Evolutionary conservation across 2,329 filamentous ascomycete genomes (phyloP).

Genomic region (Dryadomyces sulphureus): DNA sequence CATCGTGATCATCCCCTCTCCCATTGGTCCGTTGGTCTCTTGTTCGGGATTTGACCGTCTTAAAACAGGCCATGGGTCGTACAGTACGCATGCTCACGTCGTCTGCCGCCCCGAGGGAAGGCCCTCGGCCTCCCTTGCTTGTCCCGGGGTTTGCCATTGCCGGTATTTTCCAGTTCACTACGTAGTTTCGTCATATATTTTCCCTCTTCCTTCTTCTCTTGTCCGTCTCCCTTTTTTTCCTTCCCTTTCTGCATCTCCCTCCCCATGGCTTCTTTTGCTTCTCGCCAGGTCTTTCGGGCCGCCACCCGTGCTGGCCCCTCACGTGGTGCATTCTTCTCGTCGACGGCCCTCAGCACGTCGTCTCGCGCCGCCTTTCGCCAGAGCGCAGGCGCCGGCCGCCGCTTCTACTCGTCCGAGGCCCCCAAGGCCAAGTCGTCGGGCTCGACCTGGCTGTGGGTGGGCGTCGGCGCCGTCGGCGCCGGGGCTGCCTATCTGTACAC

Average conservation of each 20-base stretch:
- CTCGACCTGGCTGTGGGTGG: constrained; percentile 39
- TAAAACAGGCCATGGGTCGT: background rate
- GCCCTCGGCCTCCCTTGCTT: background rate
- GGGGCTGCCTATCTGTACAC: constrained; percentile 53
- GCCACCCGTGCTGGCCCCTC: constrained; percentile 37
- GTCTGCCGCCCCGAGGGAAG: no score
- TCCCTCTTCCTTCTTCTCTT: background rate
- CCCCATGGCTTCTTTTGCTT: constrained; percentile 27
- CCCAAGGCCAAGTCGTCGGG: constrained; percentile 29
- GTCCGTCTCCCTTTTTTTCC: constrained; percentile 2
- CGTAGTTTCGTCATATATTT: background rate
- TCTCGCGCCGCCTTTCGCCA: constrained; percentile 58
- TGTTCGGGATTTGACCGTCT: background rate
- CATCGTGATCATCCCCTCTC: background rate
- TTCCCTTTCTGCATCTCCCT: constrained; percentile 15
- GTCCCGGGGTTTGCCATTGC: background rate
- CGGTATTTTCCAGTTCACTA: no score
- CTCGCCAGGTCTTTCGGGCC: constrained; percentile 40
- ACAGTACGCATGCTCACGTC: no score
- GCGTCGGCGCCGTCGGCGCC: constrained; percentile 41
- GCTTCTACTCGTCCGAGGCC: constrained; percentile 64
- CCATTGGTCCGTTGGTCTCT: background rate
- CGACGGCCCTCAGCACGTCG: constrained; percentile 42
- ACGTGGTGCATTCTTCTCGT: constrained; percentile 21
- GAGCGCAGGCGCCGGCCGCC: constrained; percentile 37